These are phyloP conservation scores for Colletotrichum camelliae DNA, from an alignment of 2,329 filamentous ascomycete species.

Conservation along the genomic window DNA sequence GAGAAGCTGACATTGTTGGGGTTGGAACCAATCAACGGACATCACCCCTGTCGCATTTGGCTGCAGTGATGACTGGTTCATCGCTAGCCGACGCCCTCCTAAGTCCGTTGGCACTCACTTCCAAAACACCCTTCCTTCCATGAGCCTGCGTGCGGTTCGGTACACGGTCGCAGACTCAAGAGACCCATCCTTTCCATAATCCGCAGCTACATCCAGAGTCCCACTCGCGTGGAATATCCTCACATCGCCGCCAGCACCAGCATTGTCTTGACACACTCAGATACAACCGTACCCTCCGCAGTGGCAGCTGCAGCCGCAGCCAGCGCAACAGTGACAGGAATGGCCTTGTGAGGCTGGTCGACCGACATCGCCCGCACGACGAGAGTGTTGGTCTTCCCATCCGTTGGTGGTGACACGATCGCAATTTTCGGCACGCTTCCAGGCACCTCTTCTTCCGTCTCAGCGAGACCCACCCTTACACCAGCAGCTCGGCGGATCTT, in stretches of 20 bases:
- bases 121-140: constrained; percentile 47
- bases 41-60: too few species aligned
- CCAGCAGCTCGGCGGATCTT: constrained; percentile 62
- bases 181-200: constrained; percentile 37
- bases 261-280: constrained; percentile 26
- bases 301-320: constrained; percentile 52
- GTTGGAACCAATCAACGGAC: too few species aligned
- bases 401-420: constrained; percentile 49
- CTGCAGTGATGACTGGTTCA: too few species aligned
- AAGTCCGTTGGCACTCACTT: too few species aligned
- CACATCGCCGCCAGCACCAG: constrained; percentile 34
- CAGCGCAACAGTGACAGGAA: constrained; percentile 61
- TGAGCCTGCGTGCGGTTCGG: constrained; percentile 51
- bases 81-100: too few species aligned
- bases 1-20: too few species aligned
- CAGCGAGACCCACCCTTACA: constrained; percentile 64
- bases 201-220: constrained; percentile 45
- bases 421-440: constrained; percentile 70
- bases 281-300: constrained; percentile 44
- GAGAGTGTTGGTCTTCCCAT: constrained; percentile 33
- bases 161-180: constrained; percentile 47
- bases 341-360: constrained; percentile 60
- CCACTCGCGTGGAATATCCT: constrained; percentile 53
- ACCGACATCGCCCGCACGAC: constrained; percentile 58
- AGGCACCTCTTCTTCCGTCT: constrained; percentile 39